Conservation (phyloP, 192 early-diverging fungal species). For the Fimicolochytrium jonesii region DNA sequence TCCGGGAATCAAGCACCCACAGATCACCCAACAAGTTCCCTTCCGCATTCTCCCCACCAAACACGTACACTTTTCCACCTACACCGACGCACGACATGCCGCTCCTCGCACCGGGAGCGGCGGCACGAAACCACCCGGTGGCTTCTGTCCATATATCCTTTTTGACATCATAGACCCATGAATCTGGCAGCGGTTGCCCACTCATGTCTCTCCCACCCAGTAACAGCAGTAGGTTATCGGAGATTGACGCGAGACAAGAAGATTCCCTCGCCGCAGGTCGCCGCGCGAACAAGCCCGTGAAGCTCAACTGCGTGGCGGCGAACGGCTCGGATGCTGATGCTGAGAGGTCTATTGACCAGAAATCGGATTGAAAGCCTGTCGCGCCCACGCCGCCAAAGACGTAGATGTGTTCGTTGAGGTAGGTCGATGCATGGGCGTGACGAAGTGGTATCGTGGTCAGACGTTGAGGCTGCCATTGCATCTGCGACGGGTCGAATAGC, state of each 20-base stretch:
- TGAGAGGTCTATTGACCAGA: conserved; percentile 1
- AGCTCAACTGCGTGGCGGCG: neutral
- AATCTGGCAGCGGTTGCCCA: neutral
- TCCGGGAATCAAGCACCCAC: neutral
- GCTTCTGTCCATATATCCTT: conserved; percentile 1
- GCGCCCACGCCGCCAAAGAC: conserved; percentile 4
- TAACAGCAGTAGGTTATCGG: neutral
- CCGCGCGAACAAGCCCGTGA: neutral
- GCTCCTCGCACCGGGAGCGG: neutral
- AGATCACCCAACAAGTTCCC: neutral
- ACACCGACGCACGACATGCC: neutral
- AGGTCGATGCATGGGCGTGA: neutral
- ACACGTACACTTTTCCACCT: neutral
- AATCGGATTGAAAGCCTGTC: neutral
- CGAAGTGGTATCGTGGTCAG: neutral
- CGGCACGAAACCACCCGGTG: conserved; percentile 4
- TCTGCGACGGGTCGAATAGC: neutral
- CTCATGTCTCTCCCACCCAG: neutral
- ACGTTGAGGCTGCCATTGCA: neutral
- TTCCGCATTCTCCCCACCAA: neutral
- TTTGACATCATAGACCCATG: conserved; percentile 3
- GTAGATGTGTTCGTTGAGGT: neutral
- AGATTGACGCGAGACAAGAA: neutral
- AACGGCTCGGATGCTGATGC: too few species aligned
- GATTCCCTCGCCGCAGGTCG: conserved; percentile 1